Base-by-base conservation (phyloP, 2,329 filamentous ascomycete genomes). In the Cryphonectria nitschkei region DNA sequence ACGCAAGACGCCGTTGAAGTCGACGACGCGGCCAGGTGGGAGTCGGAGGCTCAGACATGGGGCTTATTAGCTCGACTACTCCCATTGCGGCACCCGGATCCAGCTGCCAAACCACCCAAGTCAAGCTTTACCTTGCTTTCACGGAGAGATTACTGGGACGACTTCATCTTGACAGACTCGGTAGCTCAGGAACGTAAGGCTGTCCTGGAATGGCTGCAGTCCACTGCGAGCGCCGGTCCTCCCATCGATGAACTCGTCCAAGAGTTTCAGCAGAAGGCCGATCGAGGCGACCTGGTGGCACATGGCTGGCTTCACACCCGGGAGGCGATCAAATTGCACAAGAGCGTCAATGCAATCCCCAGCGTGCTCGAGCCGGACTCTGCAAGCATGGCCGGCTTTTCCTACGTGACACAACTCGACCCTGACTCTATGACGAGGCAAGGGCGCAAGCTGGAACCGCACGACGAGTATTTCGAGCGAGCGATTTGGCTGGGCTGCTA, bases 401-500 rank as follows among this genome's bases (percentile, higher is more conserved):
- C 86, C 37, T 89, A 89, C 68, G 86, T 97, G 68, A 97, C 94
- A 0, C 93, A 97, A 76, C 85, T 99, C 46, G 96, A 99, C 76
- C 96, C 96, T 0, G 96, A 99, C 83, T 93, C 94, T 7, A 86
- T 90, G n/a, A 90, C 90, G 52, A 89, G 96, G 72, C 95, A 98
- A 80, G 87, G 86, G 65, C 89, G 93, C 68, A 89, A 87, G 65
- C 84, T 98, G 56, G 92, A 97, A 78, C 88, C 90, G 34, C 89
- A 95, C 76, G 96, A 99, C 78, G 90, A 94, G 74, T 95, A 91
- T 76, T 96, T 95, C 73, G 96, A 99, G 82, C 89, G 92, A 68
- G 92, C 94, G 2, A 93, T 97, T 63, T 98, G 96, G 95, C 87
- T 95, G 72, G 92, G 93, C n/a, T 96, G 93, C 81, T 98, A 94